These are phyloP conservation scores for Cenchrus fungigraminus DNA, from an alignment of 176 grass and related monocot genomes.

Conservation along the genomic window DNA sequence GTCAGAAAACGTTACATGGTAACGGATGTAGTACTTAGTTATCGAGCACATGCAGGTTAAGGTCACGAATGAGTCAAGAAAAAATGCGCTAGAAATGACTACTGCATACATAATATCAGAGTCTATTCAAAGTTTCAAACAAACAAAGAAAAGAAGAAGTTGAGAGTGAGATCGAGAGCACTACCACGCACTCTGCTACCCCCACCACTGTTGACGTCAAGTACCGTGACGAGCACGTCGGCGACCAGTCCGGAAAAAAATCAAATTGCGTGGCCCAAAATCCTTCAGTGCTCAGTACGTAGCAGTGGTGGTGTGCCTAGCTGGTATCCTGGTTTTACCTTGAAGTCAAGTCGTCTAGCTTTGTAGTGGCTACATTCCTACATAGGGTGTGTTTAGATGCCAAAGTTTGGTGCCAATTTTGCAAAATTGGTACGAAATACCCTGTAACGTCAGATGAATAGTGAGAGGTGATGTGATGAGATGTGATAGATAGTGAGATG, in stretches of 20 bases:
- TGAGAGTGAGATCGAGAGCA: slow-evolving; percentile 7
- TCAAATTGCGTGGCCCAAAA: slow-evolving; percentile 22
- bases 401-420: too few species aligned
- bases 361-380: background rate
- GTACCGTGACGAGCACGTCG: slow-evolving; percentile 40
- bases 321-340: slow-evolving; percentile 29
- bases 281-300: background rate
- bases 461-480: too few species aligned
- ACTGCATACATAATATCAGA: too few species aligned
- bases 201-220: slow-evolving; percentile 7
- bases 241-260: background rate
- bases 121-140: background rate
- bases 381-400: too few species aligned
- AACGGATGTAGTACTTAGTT: too few species aligned
- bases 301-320: too few species aligned
- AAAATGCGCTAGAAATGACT: background rate
- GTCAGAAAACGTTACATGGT: too few species aligned
- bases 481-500: too few species aligned
- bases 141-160: too few species aligned
- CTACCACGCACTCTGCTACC: background rate
- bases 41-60: background rate
- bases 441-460: too few species aligned
- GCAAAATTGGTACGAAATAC: too few species aligned
- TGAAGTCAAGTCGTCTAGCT: slow-evolving; percentile 35
- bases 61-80: background rate